Base-by-base conservation (phyloP, 805 yeast species). In the Kuraishia borneana region DNA sequence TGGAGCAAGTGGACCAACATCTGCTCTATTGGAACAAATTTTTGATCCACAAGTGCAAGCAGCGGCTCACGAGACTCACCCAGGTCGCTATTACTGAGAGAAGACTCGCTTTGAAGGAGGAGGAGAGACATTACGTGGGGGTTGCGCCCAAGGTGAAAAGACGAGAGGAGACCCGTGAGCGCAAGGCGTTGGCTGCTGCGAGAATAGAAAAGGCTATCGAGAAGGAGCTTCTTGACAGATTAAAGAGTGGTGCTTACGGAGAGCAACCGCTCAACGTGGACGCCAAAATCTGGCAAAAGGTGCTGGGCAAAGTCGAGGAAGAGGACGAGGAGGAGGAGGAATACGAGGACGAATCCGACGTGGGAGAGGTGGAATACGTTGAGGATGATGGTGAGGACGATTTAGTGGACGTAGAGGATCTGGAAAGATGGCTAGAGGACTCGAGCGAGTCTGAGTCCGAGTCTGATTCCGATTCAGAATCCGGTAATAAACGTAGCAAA, bases 221-320 rank as follows among this genome's bases (percentile, higher is more conserved):
- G 60, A 85, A 85, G 61, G 98, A 92, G 59, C 70, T 92, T 44
- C 68, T 92, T 51, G 96, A 88, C 36, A 77, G 98, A 59, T 72
- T 92, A 51, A 92, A 92, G 75, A 77, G 89, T 51, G 98, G 98
- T 40, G 97, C 97, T 2, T 92, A 92, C 54, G 98, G 98, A 44
- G 97, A 92, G 53, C 84, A 89, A 58, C 98, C 98, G 37, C 67
- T 92, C 53, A 92, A 92, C 51, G 97, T 92, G 25, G 97, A 92
- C 49, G 96, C 89, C 51, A 79, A 79, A 60, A 76, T 92, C 39
- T 92, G 98, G 98, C 80, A 81, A 70, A 83, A 78, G 63, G 94
- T 92, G 18, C 72, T 92, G 63, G 87, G 88, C 40, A 70, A 63
- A 42, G 70, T 71, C 45, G 77, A 65, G 36, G 60, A 61, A 19